A percentile compares a stretch with the other conserved stretches of the same genome.
phyloP scores from a whole-genome alignment of 2,329 filamentous ascomycete species.

The Epichloe elymi region DNA sequence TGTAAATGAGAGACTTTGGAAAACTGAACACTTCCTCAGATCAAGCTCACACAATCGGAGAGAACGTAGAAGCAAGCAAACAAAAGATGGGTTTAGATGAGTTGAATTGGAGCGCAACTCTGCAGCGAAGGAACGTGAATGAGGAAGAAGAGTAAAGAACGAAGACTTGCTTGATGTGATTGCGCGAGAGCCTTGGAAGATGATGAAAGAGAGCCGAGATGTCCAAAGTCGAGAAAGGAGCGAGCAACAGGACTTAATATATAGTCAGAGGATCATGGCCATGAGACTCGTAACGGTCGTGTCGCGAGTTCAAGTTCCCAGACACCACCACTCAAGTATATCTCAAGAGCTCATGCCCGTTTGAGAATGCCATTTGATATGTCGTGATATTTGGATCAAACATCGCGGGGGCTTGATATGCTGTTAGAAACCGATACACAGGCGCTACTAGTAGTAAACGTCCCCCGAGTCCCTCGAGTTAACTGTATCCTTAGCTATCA shows the following conservation, averaged over 20 bases:
- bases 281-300: background rate
- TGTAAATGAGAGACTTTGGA: background rate
- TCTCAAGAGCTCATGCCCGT: background rate
- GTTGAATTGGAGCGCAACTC: slow-evolving; percentile 16
- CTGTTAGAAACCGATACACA: background rate
- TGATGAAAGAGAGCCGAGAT: background rate
- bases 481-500: background rate
- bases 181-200: slow-evolving; percentile 2
- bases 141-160: slow-evolving; percentile 6
- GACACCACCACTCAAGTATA: background rate
- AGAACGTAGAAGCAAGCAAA: background rate
- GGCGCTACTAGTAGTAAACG: background rate
- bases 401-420: background rate
- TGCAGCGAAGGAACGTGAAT: slow-evolving; percentile 9
- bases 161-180: background rate
- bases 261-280: background rate
- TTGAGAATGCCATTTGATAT: background rate
- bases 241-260: background rate
- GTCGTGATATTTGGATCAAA: background rate
- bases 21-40: background rate
- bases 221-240: background rate
- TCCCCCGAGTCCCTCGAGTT: background rate
- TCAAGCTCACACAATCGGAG: background rate
- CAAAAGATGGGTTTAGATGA: too few species aligned
- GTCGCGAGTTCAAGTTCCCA: background rate